Percentiles rank a stretch among this genome's conserved stretches.
Conservation (phyloP, 768 basidiomycete genomes). For the Leccinum boreale region DNA sequence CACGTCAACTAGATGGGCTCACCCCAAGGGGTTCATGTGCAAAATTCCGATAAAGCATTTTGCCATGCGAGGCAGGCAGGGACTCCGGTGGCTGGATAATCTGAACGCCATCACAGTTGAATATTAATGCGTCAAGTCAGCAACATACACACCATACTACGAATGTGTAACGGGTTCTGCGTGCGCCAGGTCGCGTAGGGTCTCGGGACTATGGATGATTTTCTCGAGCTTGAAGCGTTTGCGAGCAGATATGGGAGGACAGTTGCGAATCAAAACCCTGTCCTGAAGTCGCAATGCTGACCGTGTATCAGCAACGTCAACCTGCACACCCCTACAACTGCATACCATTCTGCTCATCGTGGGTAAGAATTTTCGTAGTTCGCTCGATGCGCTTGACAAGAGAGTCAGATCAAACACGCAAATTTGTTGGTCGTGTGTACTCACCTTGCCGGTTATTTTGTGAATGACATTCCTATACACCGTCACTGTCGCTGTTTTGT, state of each 20-base stretch:
- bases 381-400: conserved; percentile 61
- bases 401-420: neutral
- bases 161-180: conserved; percentile 1
- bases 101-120: neutral
- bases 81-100: neutral
- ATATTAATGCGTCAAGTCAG: neutral
- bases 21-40: conserved; percentile 9
- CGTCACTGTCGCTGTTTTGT: conserved; percentile 81
- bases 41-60: neutral
- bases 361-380: conserved; percentile 75
- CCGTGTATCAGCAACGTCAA: conserved; percentile 6
- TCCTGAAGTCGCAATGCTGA: conserved; percentile 67
- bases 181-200: conserved; percentile 46
- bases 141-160: neutral
- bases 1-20: conserved; percentile 10
- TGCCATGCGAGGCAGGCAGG: neutral
- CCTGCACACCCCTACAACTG: conserved; percentile 3
- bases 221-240: conserved; percentile 74
- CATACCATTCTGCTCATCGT: conserved; percentile 72
- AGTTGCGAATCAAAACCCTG: conserved; percentile 74
- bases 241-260: conserved; percentile 73
- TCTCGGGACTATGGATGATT: conserved; percentile 65
- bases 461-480: conserved; percentile 75
- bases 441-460: conserved; percentile 72
- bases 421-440: conserved; percentile 11